Evolutionary conservation across 768 basidiomycete genomes (phyloP).

Genomic region (Pulveroboletus sp.): DNA sequence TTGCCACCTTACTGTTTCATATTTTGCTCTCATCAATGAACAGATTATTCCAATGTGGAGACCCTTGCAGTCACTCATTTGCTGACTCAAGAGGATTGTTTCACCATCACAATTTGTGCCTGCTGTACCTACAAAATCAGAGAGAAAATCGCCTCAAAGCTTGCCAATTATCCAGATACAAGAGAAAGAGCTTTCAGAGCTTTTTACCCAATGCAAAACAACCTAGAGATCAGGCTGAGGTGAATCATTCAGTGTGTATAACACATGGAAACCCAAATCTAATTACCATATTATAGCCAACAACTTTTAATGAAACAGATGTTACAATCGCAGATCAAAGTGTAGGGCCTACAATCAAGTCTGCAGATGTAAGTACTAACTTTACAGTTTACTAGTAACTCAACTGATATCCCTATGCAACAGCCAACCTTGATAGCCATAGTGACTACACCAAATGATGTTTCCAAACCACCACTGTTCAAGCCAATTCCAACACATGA

Average conservation of each 20-base stretch:
- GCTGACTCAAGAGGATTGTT: background rate
- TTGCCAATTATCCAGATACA: background rate
- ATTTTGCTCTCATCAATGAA: background rate
- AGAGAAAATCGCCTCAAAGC: background rate
- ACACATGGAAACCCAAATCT: background rate
- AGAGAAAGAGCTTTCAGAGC: background rate
- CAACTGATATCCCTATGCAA: too few species aligned
- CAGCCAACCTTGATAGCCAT: too few species aligned
- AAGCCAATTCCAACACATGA: too few species aligned
- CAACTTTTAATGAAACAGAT: too few species aligned
- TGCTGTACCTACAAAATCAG: background rate
- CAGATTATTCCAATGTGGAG: background rate
- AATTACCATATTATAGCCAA: background rate
- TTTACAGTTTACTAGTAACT: too few species aligned
- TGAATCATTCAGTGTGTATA: background rate
- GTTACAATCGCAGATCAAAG: too few species aligned
- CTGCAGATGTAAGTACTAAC: too few species aligned
- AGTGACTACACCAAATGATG: too few species aligned
- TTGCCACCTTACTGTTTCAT: too few species aligned
- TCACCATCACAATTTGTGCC: background rate
- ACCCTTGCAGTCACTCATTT: background rate
- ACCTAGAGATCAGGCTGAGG: background rate
- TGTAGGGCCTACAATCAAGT: too few species aligned
- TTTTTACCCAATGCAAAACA: background rate
- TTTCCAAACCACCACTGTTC: too few species aligned